Evolutionary conservation across 768 basidiomycete genomes (phyloP).

Genomic region (Mycena vitilis): DNA sequence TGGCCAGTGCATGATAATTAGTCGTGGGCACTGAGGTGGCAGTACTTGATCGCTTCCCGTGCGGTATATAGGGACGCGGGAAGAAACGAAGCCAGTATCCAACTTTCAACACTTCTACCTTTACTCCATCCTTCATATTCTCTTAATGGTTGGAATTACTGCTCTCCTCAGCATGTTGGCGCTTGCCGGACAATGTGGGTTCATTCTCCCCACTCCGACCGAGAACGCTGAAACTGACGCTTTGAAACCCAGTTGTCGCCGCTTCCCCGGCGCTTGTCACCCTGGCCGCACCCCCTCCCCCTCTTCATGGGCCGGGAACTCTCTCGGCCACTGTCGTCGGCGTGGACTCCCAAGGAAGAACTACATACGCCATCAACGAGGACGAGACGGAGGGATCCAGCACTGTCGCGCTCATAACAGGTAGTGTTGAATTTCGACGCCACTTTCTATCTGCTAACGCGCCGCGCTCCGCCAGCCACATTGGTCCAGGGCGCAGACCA

Average conservation of each 20-base stretch:
- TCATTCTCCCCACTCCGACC: neutral
- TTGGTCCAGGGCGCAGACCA: slow-evolving; percentile 54
- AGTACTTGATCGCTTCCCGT: too few relatives aligned
- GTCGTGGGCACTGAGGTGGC: too few relatives aligned
- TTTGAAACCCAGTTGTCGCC: neutral
- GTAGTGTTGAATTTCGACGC: neutral
- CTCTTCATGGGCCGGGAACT: too few relatives aligned
- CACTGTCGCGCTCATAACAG: slow-evolving; percentile 1
- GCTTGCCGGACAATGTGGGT: neutral
- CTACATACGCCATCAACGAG: neutral
- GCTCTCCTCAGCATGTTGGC: neutral
- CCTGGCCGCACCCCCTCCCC: neutral
- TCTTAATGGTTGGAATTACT: neutral
- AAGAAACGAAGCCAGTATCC: neutral
- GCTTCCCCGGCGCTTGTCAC: neutral
- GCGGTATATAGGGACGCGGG: neutral
- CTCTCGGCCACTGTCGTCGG: neutral
- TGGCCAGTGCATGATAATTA: too few relatives aligned
- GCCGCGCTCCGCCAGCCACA: slow-evolving; percentile 44
- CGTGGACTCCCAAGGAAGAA: slow-evolving; percentile 5
- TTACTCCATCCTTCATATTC: neutral
- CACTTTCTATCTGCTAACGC: neutral
- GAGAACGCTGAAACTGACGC: neutral
- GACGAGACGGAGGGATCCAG: neutral
- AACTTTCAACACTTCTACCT: neutral